Conservation (phyloP, 1,139 yeast genomes). For the Candida smagusa region DNA sequence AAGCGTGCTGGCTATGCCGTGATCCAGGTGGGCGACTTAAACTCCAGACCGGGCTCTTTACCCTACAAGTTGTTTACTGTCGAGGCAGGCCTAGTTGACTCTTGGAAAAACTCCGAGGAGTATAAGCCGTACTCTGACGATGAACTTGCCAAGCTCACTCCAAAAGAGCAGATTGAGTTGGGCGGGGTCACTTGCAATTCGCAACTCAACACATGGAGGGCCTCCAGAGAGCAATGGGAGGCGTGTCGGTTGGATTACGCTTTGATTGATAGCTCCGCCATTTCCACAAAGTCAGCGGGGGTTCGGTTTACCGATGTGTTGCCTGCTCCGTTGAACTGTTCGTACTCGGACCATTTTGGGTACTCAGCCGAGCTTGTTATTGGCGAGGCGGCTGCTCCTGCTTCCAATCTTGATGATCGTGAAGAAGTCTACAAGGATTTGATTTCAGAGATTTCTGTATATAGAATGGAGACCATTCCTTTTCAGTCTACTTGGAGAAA, state of each 20-base stretch:
- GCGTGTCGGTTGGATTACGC: slow-evolving; percentile 94
- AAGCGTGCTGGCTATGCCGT: slow-evolving; percentile 78
- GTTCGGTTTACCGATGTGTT: slow-evolving; percentile 73
- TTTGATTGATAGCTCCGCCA: slow-evolving; percentile 55
- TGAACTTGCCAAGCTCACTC: slow-evolving; percentile 50
- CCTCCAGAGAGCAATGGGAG: slow-evolving; percentile 54
- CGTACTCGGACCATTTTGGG: slow-evolving; percentile 93
- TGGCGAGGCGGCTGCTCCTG: slow-evolving; percentile 8
- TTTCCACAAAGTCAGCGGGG: slow-evolving; percentile 55
- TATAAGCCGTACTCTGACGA: slow-evolving; percentile 20
- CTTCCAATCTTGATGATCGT: slow-evolving; percentile 2
- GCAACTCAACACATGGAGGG: slow-evolving; percentile 81
- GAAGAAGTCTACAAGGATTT: slow-evolving; percentile 55
- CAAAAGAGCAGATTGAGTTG: slow-evolving; percentile 61
- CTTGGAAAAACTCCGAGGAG: slow-evolving; percentile 67
- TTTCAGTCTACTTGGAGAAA: slow-evolving; percentile 67
- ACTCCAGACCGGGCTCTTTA: slow-evolving; percentile 81
- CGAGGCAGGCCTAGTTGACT: slow-evolving; percentile 70
- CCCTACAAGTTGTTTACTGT: slow-evolving; percentile 72
- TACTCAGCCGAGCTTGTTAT: slow-evolving; percentile 54
- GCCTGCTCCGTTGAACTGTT: slow-evolving; percentile 54
- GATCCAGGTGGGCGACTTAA: slow-evolving; percentile 88
- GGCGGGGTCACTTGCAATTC: slow-evolving; percentile 95
- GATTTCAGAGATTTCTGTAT: slow-evolving; percentile 50
- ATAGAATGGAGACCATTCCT: slow-evolving; percentile 50